Conservation (phyloP, 495 filamentous ascomycete species). For the Endocarpon pusillum region DNA sequence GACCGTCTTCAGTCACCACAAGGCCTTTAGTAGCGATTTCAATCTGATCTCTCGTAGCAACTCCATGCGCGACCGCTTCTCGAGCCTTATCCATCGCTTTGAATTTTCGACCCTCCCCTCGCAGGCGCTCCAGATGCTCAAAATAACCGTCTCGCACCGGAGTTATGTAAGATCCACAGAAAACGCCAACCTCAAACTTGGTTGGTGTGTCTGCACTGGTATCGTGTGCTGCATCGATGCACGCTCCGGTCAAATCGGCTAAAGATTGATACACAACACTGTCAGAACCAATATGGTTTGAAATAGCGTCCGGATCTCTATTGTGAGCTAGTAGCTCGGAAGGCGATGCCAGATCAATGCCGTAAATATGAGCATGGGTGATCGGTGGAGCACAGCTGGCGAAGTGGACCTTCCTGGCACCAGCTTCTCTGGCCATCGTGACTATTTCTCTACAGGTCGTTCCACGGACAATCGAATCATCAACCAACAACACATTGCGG, state of each 20-base stretch:
- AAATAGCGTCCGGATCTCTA: slow-evolving; percentile 47
- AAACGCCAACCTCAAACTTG: slow-evolving; percentile 87
- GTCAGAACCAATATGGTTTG: slow-evolving; percentile 76
- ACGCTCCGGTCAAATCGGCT: slow-evolving; percentile 67
- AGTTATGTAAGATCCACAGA: slow-evolving; percentile 83
- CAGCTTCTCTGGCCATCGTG: slow-evolving; percentile 79
- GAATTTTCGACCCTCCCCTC: slow-evolving; percentile 55
- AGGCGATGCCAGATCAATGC: slow-evolving; percentile 77
- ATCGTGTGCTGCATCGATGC: slow-evolving; percentile 45
- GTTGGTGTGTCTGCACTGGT: slow-evolving; percentile 34
- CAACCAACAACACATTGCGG: slow-evolving; percentile 70
- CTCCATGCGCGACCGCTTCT: slow-evolving; percentile 49
- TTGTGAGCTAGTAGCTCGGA: slow-evolving; percentile 74
- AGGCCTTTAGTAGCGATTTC: slow-evolving; percentile 46
- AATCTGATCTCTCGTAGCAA: slow-evolving; percentile 43
- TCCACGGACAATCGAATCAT: slow-evolving; percentile 87
- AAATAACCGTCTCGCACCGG: slow-evolving; percentile 74
- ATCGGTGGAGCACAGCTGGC: slow-evolving; percentile 78
- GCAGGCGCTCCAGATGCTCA: slow-evolving; percentile 58
- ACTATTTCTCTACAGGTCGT: slow-evolving; percentile 89
- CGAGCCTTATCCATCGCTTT: slow-evolving; percentile 54
- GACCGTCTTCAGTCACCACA: slow-evolving; percentile 36
- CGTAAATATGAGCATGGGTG: slow-evolving; percentile 65
- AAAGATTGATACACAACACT: slow-evolving; percentile 80
- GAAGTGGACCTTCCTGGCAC: slow-evolving; percentile 81